Base-by-base conservation (phyloP, 2,329 filamentous ascomycete species). In the Hypoxylon sp. region DNA sequence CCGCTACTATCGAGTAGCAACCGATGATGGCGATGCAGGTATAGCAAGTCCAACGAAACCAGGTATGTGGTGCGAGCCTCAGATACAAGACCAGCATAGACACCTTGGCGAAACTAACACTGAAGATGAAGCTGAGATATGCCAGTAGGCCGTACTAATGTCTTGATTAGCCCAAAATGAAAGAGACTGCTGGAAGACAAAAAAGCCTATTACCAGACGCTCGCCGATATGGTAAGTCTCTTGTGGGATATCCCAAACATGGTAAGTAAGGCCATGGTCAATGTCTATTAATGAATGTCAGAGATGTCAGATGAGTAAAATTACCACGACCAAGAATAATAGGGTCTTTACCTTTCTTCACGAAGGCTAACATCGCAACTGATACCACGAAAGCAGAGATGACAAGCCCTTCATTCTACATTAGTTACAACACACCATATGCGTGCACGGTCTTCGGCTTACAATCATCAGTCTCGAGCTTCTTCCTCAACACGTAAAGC, bases 191-290 rank as follows among this genome's bases (percentile, higher is more conserved):
- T n/a, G n/a, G 5, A 29, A 16, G 30, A 26, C 19, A 34, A 12
- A 15, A 11, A 13, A 16, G 19, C n/a, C n/a, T 26, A 30, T 45
- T 41, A 59, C 56, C 34, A 59, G 23, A 13, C 56, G 48, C 41
- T 59, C 56, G 19, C 56, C 56, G 7, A 59, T 57, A 38, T 57
- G 56, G 23, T 59, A 59, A 15, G 40, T 53, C 11, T 49, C 49
- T 26, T 59, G 56, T 7, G 43, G 45, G 12, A 59, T 59, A 29
- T 59, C 56, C 56, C 56, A 59, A 27, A 59, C 56, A 21, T 59
- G 56, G 20, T 59, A 59, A 15, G 56, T 59, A 32, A 59, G 56
- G 41, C 56, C 56, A 13, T 59, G 56, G 26, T 59, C 56, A 26
- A 59, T 59, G 19, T 59, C 56, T 59, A 45, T 30, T 34, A 17